Evolutionary conservation across 2,329 filamentous ascomycete genomes (phyloP), one percentile per base, ranked within the genome.

Genomic region (Cytospora schulzeri): DNA sequence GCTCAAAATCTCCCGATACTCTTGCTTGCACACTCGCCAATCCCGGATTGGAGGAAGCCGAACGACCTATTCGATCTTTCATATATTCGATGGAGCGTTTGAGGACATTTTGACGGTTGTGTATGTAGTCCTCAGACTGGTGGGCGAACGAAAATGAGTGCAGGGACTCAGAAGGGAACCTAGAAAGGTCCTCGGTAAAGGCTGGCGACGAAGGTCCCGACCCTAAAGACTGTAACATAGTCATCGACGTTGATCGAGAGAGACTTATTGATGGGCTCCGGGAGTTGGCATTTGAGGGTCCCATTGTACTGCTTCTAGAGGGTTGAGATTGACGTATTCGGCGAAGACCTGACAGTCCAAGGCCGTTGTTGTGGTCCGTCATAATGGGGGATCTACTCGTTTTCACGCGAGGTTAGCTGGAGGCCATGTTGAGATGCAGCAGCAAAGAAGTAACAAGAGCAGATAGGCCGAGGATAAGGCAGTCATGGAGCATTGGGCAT

Each of bases 121-220:
- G 91, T 63, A 98, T 83, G 68, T 92, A 88, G 68, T 98, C 94
- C 73, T 97, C 93, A 3, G 93, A 94, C 77, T 97, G 93, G 70
- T 96, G 92, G 50, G 95, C 92, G 76, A 99, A 99, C 15, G 94
- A 98, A 79, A 99, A 99, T 1, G 95, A 99, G 77, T 99, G 95
- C 55, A 99, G 81, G 7, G 95, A 99, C 75, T 99, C 95, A 70
- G 92, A 92, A 1, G 95, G 94, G 74, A 99, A 99, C 58, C 93
- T 89, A 54, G 89, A 89, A 54, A 99, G 85, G 74, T 99, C 95
- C 80, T 98, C 95, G 72, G 88, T 85, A 73, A 93, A 92, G 67
- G 86, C 86, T 28, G 92, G 92, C 26, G 92, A 93, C 24, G 83
- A 81, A 28, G 89, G 88, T 7, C 83, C 88, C n/a, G 87, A 81